Percentiles rank a stretch among this genome's conserved stretches.
phyloP scores from a whole-genome alignment of 495 filamentous ascomycete species.

The Annulohypoxylon maeteangense region DNA sequence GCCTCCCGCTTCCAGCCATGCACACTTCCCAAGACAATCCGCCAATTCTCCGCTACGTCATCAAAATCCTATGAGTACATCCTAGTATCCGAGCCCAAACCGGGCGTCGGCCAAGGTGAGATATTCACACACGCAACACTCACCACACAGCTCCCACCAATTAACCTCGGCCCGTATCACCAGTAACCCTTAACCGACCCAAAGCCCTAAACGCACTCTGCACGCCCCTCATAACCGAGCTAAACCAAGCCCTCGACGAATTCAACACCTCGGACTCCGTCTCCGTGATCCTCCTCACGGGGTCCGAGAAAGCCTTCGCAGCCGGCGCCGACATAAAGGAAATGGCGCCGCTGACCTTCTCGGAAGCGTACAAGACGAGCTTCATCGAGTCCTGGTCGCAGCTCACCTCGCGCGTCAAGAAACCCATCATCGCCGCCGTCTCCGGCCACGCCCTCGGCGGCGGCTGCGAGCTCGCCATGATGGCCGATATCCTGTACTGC shows the following conservation, averaged over 20 bases:
- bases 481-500: constrained; percentile 95
- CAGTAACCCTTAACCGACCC: constrained; percentile 95
- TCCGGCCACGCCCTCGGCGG: constrained; percentile 94
- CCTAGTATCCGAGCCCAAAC: constrained; percentile 80
- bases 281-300: constrained; percentile 85
- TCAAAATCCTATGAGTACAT: constrained; percentile 78
- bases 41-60: constrained; percentile 67
- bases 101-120: constrained; percentile 88
- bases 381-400: constrained; percentile 95
- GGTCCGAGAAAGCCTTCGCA: constrained; percentile 87
- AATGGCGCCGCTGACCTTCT: constrained; percentile 91
- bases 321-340: constrained; percentile 99
- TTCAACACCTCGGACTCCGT: constrained; percentile 77
- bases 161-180: constrained; percentile 20
- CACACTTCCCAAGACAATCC: constrained; percentile 61
- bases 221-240: constrained; percentile 85
- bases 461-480: constrained; percentile 97
- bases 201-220: constrained; percentile 94
- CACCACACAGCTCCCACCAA: constrained; percentile 2
- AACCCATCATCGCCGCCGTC: constrained; percentile 92
- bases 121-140: not conserved
- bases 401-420: constrained; percentile 82
- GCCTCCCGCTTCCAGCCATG: constrained; percentile 65
- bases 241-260: constrained; percentile 81
- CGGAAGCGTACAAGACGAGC: constrained; percentile 80